Evolutionary conservation across 352 stramenopile genomes (phyloP).

Genomic region (Pythium folliculosum): DNA sequence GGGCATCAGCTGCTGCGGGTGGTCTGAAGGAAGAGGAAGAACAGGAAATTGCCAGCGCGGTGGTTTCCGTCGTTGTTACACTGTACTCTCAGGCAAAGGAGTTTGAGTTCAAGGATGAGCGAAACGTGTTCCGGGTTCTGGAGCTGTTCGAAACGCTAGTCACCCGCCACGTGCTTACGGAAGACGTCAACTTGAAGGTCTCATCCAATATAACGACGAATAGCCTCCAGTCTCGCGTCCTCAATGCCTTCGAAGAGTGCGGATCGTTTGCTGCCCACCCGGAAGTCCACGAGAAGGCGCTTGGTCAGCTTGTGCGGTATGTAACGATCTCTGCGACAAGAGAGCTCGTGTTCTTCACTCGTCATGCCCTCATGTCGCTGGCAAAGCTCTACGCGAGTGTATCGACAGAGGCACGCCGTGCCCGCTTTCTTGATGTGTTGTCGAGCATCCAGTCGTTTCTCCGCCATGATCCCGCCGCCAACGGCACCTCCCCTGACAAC

Average conservation of each 20-base stretch:
- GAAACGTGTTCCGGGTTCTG: slow-evolving; percentile 65
- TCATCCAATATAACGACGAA: slow-evolving; percentile 72
- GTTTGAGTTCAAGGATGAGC: slow-evolving; percentile 67
- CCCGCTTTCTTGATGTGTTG: slow-evolving; percentile 63
- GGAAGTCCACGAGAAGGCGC: slow-evolving; percentile 56
- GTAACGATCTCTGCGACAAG: slow-evolving; percentile 44
- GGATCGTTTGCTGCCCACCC: slow-evolving; percentile 65
- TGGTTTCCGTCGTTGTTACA: slow-evolving; percentile 74
- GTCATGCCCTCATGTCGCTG: slow-evolving; percentile 71
- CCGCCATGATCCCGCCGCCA: slow-evolving; percentile 31
- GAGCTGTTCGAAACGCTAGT: slow-evolving; percentile 64
- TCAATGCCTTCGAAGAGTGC: slow-evolving; percentile 87
- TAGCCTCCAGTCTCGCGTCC: slow-evolving; percentile 76
- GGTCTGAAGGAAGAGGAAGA: slow-evolving; percentile 73
- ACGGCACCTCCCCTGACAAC: slow-evolving; percentile 18
- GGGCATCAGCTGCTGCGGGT: slow-evolving; percentile 7
- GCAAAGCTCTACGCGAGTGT: slow-evolving; percentile 79
- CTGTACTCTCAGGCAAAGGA: slow-evolving; percentile 78
- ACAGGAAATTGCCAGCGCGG: slow-evolving; percentile 75
- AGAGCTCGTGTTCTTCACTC: slow-evolving; percentile 77
- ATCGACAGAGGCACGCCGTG: slow-evolving; percentile 46
- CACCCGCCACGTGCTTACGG: slow-evolving; percentile 63
- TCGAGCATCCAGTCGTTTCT: slow-evolving; percentile 73
- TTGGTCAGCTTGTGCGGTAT: slow-evolving; percentile 76
- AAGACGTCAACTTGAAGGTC: slow-evolving; percentile 32